Base-by-base conservation (phyloP, 257 asterid species). In the Solanum neorickii region DNA sequence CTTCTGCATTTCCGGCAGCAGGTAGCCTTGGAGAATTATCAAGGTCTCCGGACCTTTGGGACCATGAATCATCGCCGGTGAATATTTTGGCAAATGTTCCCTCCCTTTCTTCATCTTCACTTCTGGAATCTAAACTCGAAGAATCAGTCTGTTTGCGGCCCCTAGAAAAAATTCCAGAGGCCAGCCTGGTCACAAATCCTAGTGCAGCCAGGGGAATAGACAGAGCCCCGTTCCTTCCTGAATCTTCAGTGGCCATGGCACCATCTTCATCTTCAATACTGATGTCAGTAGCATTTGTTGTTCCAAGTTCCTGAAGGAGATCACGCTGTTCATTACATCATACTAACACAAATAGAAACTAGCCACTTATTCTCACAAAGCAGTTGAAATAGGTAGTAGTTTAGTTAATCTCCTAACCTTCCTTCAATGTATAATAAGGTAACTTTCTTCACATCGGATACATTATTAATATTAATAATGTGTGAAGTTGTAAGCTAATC, bases 151-250 rank as follows among this genome's bases (percentile, higher is more conserved):
- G 90, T 87, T 88, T 93, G 75, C 91, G 92, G 85, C 96, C 96
- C 92, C 96, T 97, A 49, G 97, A 94, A 91, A 97, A 93, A 91
- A 97, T 94, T 87, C 99, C 98, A 46, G 98, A 92, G 84, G 99
- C 99, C 88, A 96, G 87, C 92, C 98, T 93, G 88, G 98, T 92
- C 91, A 97, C 89, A 90, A 93, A 96, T 84, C 98, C 99, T 82
- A 97, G 87, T 88, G 99, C 99, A 91, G 99, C 99, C 56, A 94
- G 90, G 87, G 99, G 98, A 90, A 94, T 89, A 68, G 99, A 91
- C 84, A 96, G 95, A 88, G 97, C 95, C 83, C 96, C 98, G 88
- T 88, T 93, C 86, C 87, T 92, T 82, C 94, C 98, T 75, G 98
- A 93, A 90, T 89, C 88, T 90, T 93, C 98, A 15, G 91, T 88